Base-by-base conservation (phyloP, 345 rosid species). In the Brassica juncea region DNA sequence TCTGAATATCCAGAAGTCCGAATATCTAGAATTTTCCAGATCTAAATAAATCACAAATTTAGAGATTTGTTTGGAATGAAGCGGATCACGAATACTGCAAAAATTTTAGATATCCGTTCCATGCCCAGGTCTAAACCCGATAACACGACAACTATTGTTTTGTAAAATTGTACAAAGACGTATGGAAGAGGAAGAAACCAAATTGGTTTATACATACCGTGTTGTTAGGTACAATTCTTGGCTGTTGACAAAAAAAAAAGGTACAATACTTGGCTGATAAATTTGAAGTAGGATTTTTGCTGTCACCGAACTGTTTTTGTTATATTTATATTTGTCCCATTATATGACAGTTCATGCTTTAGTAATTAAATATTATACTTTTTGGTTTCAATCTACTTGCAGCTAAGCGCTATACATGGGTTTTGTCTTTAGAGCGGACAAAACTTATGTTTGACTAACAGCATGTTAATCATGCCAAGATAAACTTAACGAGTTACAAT, bases 381-480 rank as follows among this genome's bases (percentile, higher is more conserved):
- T 47, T 79, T 11, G 16, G 82, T 68, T 47, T 44, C 78, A 34
- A 35, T 73, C 83, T 54, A 55, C 27, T 16, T 80, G 71, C 25
- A 1, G 25, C 25, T 23, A 23, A 23, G 25, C 31, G 79, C 72
- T 70, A 79, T 75, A 63, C 39, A 80, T 63, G 59, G 21, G 70
- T 55, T 80, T 80, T 37, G 67, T 74, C 14, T 39, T 61, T 62
- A 44, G 61, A 70, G 30, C 39, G 68, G 76, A 80, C 80, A 75
- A 70, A 64, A 75, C 69, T 75, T 42, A 71, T 80, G 80, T 65
- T 70, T 80, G 79, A 80, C 83, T 4, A 69, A 5, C 7, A 37
- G 9, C 71, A 74, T n/a, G n/a, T 54, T 74, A 70, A 74, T 68
- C 63, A 74, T 70, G 67, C 11, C 60, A 19, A 63, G 42, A 74